Evolutionary conservation across 345 rosid genomes (phyloP).

Genomic region (Salix exigua): DNA sequence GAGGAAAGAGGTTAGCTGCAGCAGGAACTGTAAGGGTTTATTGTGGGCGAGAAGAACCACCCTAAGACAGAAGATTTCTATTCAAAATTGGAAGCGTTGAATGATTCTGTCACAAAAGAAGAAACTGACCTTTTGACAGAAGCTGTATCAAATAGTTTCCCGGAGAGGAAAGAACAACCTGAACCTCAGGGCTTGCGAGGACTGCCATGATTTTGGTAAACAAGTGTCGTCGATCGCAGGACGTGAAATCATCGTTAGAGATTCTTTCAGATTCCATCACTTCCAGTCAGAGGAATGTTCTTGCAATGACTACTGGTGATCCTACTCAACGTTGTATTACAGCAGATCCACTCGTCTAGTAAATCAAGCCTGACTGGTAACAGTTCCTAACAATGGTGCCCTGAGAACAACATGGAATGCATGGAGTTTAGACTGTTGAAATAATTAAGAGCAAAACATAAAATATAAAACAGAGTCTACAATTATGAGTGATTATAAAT

Average conservation of each 20-base stretch:
- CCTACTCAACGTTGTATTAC: not conserved
- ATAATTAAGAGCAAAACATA: no score
- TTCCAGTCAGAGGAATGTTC: conserved; percentile 63
- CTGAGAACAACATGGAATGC: not conserved
- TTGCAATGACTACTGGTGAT: conserved; percentile 75
- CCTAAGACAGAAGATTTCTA: conserved; percentile 54
- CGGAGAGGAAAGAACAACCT: conserved; percentile 53
- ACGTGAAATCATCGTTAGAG: conserved; percentile 53
- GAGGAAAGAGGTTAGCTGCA: conserved; percentile 68
- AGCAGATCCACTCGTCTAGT: not conserved
- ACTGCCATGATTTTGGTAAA: conserved; percentile 76
- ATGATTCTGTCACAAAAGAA: conserved; percentile 8
- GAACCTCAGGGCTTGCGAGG: conserved; percentile 66
- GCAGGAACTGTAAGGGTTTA: conserved; percentile 69
- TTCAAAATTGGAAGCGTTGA: conserved; percentile 50
- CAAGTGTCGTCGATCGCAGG: conserved; percentile 48
- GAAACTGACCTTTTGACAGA: conserved; percentile 26
- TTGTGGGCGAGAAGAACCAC: conserved; percentile 70
- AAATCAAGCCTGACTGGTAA: not conserved
- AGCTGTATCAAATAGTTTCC: conserved; percentile 34
- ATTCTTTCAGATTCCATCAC: conserved; percentile 67
- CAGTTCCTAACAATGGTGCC: not conserved
- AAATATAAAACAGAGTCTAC: no score
- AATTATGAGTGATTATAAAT: no score
- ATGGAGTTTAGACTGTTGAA: no score